Evolutionary conservation across 768 basidiomycete species (phyloP).

Genomic region (Tephrocybe sp.): DNA sequence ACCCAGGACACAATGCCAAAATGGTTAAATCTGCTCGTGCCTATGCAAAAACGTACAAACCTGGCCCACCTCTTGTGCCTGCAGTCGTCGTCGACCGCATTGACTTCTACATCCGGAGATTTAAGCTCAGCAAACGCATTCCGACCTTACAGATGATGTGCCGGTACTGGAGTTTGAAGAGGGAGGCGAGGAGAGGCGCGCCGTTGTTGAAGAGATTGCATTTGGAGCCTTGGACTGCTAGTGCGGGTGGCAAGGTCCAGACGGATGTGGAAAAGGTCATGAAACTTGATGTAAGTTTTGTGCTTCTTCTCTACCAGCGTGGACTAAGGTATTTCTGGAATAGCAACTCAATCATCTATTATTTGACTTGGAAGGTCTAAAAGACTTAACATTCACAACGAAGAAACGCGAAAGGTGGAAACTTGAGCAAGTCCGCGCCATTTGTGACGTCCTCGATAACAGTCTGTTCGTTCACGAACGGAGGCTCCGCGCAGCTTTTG

Average conservation of each 20-base stretch:
- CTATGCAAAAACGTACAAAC: constrained; percentile 88
- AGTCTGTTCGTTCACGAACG: constrained; percentile 68
- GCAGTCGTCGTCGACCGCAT: constrained; percentile 80
- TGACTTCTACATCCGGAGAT: constrained; percentile 64
- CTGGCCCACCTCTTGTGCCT: constrained; percentile 91
- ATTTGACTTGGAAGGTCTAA: constrained; percentile 74
- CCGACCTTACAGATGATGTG: constrained; percentile 79
- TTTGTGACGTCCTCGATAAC: constrained; percentile 62
- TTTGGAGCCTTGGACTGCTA: constrained; percentile 96
- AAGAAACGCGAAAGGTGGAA: constrained; percentile 84
- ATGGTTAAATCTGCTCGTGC: constrained; percentile 81
- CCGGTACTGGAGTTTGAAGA: constrained; percentile 96
- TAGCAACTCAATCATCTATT: constrained; percentile 62
- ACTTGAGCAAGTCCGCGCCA: constrained; percentile 59
- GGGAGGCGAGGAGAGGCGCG: constrained; percentile 90
- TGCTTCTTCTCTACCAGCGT: background rate
- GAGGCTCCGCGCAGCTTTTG: constrained; percentile 60
- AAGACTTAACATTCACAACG: constrained; percentile 60
- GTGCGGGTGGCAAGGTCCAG: constrained; percentile 55
- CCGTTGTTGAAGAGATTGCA: constrained; percentile 91
- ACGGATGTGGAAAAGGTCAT: constrained; percentile 80
- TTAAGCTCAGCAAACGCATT: constrained; percentile 69
- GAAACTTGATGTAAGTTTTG: constrained; percentile 70
- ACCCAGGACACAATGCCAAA: constrained; percentile 37
- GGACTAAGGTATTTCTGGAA: background rate